Evolutionary conservation across 1,284 basidiomycete genomes (phyloP), one percentile per base, ranked within the genome.

Genomic region (Ustilago shanxiensis): DNA sequence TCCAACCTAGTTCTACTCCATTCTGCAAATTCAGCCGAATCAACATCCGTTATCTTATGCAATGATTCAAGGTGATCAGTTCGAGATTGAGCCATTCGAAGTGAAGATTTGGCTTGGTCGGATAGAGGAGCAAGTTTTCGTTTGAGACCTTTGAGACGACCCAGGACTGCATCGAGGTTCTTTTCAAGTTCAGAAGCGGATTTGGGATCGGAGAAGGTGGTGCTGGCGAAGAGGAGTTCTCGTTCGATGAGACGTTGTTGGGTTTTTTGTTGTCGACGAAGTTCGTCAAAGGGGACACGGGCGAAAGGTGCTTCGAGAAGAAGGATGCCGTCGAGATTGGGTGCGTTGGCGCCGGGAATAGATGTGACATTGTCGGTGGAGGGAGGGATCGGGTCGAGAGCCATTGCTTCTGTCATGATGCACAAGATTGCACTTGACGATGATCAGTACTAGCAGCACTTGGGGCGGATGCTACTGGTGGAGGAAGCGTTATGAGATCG

Each of bases 241-340:
- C 74, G 62, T 22, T 82, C 81, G 51, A 79, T 66, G 1, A 83
- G 53, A 2, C 83, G 77, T 49, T 85, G 83, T 41, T 82, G 80
- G 10, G 80, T 68, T 35, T 80, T 77, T 16, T 83, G 72, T 64
- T 81, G 71, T 0, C 73, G 62, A 6, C 79, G 66, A 2, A 84
- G 68, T 44, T 81, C 77, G 53, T 84, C 73, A 22, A 80, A 68
- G 85, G 89, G 79, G 78, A 93, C 92, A 77, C 91, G 88, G n/a
- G 90, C 90, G 82, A 95, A 93, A 0, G 93, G 93, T 80, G 95
- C 93, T 86, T 95, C 94, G 70, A 95, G 92, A 59, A 95, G 89
- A 77, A 95, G 88, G n/a, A 92, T 88, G 1, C 93, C 93, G 58
- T 95, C 93, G 3, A 85, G 77, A 49, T 77, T 77, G 37, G 70